These are phyloP conservation scores for Henckelia pumila DNA, from an alignment of 257 asterid species.

Conservation along the genomic window DNA sequence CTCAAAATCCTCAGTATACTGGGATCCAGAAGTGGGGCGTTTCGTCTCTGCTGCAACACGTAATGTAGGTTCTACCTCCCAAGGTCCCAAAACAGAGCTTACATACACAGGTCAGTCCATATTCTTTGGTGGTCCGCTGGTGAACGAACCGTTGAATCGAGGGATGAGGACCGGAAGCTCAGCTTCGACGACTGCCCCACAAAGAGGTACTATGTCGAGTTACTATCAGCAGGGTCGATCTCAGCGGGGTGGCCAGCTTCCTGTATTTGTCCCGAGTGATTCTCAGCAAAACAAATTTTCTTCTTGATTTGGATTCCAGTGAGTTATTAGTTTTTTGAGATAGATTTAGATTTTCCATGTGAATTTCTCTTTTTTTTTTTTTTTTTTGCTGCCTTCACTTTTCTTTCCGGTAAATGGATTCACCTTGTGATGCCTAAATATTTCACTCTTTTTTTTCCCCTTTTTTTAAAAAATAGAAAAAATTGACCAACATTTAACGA, in stretches of 20 bases:
- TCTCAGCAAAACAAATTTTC: conserved; percentile 65
- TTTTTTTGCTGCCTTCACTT: not conserved
- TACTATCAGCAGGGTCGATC: conserved; percentile 79
- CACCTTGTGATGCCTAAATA: not conserved
- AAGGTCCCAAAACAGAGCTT: conserved; percentile 62
- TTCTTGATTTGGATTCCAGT: conserved; percentile 35
- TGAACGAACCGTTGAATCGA: conserved; percentile 47
- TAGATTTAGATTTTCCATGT: conserved; percentile 28
- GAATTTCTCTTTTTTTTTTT: not conserved
- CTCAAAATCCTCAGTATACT: conserved; percentile 60
- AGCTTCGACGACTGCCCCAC: conserved; percentile 25
- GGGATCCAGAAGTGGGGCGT: conserved; percentile 88
- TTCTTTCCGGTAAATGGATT: not conserved
- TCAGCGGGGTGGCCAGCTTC: conserved; percentile 91
- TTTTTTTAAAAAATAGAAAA: not conserved
- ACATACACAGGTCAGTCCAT: conserved; percentile 84
- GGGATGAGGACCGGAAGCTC: conserved; percentile 40
- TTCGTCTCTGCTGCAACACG: conserved; percentile 56
- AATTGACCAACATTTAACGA: not conserved
- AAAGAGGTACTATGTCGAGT: conserved; percentile 47
- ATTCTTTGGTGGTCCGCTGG: conserved; percentile 82
- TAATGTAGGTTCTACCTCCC: conserved; percentile 50
- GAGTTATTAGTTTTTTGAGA: not conserved
- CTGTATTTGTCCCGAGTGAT: conserved; percentile 89
- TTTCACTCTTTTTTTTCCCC: too few species aligned